Evolutionary conservation across 306 rosid species (phyloP).

Genomic region (Urtica urens): DNA sequence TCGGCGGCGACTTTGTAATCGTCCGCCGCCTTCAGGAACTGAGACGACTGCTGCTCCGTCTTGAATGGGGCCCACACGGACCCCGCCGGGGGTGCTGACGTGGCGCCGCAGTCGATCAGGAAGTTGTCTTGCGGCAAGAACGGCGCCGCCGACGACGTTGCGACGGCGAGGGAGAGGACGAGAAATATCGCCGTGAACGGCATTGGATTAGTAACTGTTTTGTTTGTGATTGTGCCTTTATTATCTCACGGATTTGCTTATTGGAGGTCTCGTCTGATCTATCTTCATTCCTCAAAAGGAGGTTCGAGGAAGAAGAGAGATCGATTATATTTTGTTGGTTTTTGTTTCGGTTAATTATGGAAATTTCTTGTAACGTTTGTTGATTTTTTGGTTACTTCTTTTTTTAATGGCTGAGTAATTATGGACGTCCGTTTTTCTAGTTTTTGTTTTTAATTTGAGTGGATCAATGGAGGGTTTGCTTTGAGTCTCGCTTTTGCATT

Average conservation of each 20-base stretch:
- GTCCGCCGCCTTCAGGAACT: slow-evolving; percentile 40
- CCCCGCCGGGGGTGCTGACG: background rate
- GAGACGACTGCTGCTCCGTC: slow-evolving; percentile 43
- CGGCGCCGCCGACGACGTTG: slow-evolving; percentile 38
- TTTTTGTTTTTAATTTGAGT: too few species aligned
- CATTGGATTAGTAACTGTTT: slow-evolving; percentile 3
- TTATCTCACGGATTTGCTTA: slow-evolving; percentile 37
- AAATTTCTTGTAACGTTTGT: too few species aligned
- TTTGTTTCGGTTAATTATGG: slow-evolving; percentile 1
- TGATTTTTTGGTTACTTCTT: slow-evolving; percentile 1
- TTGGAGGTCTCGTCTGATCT: slow-evolving; percentile 11
- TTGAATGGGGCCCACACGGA: slow-evolving; percentile 44
- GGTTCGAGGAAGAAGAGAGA: slow-evolving; percentile 31
- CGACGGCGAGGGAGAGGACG: slow-evolving; percentile 46
- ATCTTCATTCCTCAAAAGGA: slow-evolving; percentile 61
- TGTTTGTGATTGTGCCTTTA: slow-evolving; percentile 44
- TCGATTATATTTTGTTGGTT: too few species aligned
- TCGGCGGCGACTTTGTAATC: slow-evolving; percentile 29
- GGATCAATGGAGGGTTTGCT: too few species aligned
- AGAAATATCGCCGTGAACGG: slow-evolving; percentile 30
- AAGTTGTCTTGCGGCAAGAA: slow-evolving; percentile 56
- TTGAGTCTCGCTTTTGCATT: too few species aligned
- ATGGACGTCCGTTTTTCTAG: too few species aligned
- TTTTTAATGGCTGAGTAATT: background rate
- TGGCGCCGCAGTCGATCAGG: slow-evolving; percentile 74